These are phyloP conservation scores for Coniochaeta sp. DNA, from an alignment of 2,329 filamentous ascomycete species.

Conservation along the genomic window DNA sequence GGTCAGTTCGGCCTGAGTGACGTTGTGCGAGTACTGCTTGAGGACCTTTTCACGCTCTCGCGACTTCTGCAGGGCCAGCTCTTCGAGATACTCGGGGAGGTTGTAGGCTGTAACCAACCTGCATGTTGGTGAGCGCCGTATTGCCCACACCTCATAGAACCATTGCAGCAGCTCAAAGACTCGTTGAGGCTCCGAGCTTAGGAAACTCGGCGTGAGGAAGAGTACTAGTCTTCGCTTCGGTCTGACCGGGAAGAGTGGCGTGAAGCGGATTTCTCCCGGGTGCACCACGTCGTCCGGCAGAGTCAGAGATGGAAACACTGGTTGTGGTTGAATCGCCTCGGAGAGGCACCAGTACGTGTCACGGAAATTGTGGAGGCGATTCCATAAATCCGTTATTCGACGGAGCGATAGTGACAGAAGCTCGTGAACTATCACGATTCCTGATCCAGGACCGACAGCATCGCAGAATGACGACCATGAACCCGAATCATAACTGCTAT, in stretches of 20 bases:
- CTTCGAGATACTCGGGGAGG: conserved; percentile 25
- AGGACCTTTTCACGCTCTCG: conserved; percentile 11
- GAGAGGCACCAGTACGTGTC: conserved; percentile 33
- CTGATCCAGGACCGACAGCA: conserved; percentile 14
- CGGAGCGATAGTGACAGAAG: conserved; percentile 27
- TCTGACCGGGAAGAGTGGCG: conserved; percentile 31
- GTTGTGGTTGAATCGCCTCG: conserved; percentile 20
- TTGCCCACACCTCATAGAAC: conserved; percentile 20
- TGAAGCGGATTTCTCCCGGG: conserved; percentile 26
- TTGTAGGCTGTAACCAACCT: conserved; percentile 27
- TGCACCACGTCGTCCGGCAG: conserved; percentile 5
- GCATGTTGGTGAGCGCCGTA: conserved; percentile 9
- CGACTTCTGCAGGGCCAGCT: conserved; percentile 25
- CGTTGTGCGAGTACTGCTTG: conserved; percentile 10
- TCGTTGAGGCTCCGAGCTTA: conserved; percentile 33
- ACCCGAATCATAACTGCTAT: conserved; percentile 30
- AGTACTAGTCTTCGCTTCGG: conserved; percentile 26
- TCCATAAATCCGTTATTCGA: conserved; percentile 28
- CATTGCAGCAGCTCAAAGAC: conserved; percentile 31
- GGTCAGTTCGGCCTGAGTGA: conserved; percentile 12
- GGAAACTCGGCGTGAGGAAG: conserved; percentile 42
- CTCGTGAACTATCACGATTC: conserved; percentile 38
- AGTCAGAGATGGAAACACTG: conserved; percentile 22
- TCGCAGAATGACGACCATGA: conserved; percentile 38
- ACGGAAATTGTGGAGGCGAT: conserved; percentile 20